Evolutionary conservation across 1,284 basidiomycete species (phyloP).

Genomic region (Anthracocystis panici-leucophaei): DNA sequence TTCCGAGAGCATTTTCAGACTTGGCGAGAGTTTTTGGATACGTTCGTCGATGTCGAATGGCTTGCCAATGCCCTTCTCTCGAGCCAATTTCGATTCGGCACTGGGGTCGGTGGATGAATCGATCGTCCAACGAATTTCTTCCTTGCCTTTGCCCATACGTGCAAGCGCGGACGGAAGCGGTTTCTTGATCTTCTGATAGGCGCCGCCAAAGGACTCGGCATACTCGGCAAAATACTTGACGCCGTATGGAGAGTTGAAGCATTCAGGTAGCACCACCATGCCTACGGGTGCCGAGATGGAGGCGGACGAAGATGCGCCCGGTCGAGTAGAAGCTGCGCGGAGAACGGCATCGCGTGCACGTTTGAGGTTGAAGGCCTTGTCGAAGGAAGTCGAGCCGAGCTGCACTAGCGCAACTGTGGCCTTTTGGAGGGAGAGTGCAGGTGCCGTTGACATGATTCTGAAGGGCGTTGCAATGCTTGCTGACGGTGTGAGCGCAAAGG

Average conservation of each 20-base stretch:
- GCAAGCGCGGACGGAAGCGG: constrained; percentile 42
- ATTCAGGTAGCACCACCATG: constrained; percentile 77
- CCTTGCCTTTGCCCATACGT: constrained; percentile 48
- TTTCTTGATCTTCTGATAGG: constrained; percentile 62
- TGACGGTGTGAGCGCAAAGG: constrained; percentile 3
- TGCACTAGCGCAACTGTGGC: constrained; percentile 63
- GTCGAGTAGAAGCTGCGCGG: constrained; percentile 28
- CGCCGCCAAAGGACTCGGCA: constrained; percentile 62
- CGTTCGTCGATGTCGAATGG: constrained; percentile 75
- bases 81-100: constrained; percentile 36
- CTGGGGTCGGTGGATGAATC: constrained; percentile 49
- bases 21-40: constrained; percentile 69
- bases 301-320: constrained; percentile 8
- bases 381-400: constrained; percentile 61
- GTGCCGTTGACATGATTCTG: constrained; percentile 39
- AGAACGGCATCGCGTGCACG: constrained; percentile 57
- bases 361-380: constrained; percentile 63
- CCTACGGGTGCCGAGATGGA: constrained; percentile 45
- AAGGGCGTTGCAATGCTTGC: neutral
- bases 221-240: constrained; percentile 73
- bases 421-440: constrained; percentile 41
- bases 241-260: constrained; percentile 98
- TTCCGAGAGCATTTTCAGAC: constrained; percentile 84
- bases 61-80: constrained; percentile 45
- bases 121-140: constrained; percentile 54